Conservation (phyloP, 2,329 filamentous ascomycete genomes). For the Colletotrichum neosansevieriae region DNA sequence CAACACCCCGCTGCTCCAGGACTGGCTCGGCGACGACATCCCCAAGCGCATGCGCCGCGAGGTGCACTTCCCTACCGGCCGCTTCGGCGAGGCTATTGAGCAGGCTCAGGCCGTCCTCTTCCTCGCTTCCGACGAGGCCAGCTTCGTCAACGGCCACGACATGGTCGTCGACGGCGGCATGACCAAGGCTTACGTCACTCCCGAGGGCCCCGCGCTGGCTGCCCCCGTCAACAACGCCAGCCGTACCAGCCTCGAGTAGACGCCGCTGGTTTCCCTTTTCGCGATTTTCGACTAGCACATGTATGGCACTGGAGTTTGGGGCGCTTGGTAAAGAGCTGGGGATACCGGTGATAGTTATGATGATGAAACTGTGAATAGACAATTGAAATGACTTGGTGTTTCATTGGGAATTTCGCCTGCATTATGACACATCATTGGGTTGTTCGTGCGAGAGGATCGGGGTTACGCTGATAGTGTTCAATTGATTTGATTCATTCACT, state of each 20-base stretch:
- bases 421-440: not conserved
- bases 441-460: not conserved
- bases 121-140: conserved; percentile 87
- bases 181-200: conserved; percentile 88
- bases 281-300: conserved; percentile 1
- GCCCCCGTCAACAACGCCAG: conserved; percentile 72
- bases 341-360: conserved; percentile 21
- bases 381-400: conserved; percentile 12
- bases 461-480: not conserved
- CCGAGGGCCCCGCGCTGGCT: conserved; percentile 67
- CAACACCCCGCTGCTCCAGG: conserved; percentile 91
- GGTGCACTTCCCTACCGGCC: conserved; percentile 88
- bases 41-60: conserved; percentile 85
- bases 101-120: conserved; percentile 92
- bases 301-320: conserved; percentile 33
- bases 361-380: conserved; percentile 35
- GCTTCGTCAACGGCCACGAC: conserved; percentile 91
- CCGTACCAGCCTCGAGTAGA: conserved; percentile 30
- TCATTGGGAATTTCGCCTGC: not conserved
- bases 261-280: not conserved
- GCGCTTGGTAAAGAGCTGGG: conserved; percentile 28
- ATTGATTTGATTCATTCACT: conserved; percentile 7
- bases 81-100: conserved; percentile 94
- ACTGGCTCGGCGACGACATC: conserved; percentile 91
- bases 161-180: conserved; percentile 97